These are phyloP conservation scores for Phalaenopsis hybrid DNA, from an alignment of 116 monocot genomes.

Conservation along the genomic window DNA sequence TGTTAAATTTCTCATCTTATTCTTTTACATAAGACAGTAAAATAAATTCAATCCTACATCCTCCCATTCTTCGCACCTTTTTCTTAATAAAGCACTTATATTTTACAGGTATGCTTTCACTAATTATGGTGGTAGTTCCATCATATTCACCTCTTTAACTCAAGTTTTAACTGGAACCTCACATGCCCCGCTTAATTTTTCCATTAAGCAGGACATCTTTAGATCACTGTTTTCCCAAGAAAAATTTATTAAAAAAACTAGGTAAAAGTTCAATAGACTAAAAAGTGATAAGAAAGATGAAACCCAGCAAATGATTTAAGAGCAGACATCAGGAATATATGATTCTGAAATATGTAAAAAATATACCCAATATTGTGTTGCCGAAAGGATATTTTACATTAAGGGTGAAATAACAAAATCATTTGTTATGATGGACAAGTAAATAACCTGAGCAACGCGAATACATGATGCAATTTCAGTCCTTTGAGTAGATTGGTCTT, in stretches of 20 bases:
- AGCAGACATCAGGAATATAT: not conserved
- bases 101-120: too few relatives aligned
- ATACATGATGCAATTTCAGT: conserved; percentile 83
- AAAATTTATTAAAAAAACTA: not conserved
- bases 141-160: too few relatives aligned
- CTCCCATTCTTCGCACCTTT: too few relatives aligned
- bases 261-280: not conserved
- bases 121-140: too few relatives aligned
- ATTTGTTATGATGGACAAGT: not conserved
- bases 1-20: too few relatives aligned
- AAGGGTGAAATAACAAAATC: not conserved
- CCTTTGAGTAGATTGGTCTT: conserved; percentile 66
- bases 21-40: too few relatives aligned
- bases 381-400: not conserved
- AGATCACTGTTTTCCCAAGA: not conserved
- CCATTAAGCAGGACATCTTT: not conserved
- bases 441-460: conserved; percentile 76
- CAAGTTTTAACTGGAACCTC: not conserved
- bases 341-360: not conserved
- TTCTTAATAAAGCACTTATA: too few relatives aligned
- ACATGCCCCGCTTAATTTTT: not conserved
- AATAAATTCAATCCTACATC: too few relatives aligned
- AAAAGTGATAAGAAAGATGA: not conserved
- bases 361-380: not conserved
- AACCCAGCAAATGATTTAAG: conserved; percentile 4